phyloP scores from a whole-genome alignment of 192 early-diverging fungal genomes.

The Mortierella alpina region DNA sequence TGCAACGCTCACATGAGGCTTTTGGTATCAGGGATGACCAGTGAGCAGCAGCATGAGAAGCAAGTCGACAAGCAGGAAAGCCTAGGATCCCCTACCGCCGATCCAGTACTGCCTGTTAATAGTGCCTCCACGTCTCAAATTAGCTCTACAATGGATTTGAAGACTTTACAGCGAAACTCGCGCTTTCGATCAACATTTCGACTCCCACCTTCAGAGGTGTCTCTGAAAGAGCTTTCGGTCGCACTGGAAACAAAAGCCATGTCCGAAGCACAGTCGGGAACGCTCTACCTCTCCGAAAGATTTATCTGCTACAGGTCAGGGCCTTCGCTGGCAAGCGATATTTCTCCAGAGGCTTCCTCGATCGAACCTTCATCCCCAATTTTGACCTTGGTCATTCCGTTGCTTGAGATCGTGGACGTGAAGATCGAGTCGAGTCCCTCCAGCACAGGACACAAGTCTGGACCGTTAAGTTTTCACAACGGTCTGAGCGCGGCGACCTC shows the following conservation, averaged over 20 bases:
- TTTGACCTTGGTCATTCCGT: conserved; percentile 29
- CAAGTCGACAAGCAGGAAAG: background rate
- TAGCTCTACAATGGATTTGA: conserved; percentile 29
- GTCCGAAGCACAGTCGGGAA: conserved; percentile 17
- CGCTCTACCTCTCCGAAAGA: conserved; percentile 17
- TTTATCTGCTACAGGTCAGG: conserved; percentile 44
- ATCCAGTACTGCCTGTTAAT: background rate
- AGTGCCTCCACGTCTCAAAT: conserved; percentile 3
- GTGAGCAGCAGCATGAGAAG: background rate
- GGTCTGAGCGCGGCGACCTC: background rate
- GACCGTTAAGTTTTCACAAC: background rate
- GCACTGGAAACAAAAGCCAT: conserved; percentile 31
- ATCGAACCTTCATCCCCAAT: background rate
- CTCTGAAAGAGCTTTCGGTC: conserved; percentile 10
- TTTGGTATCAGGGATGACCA: conserved; percentile 12
- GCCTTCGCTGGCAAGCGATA: background rate
- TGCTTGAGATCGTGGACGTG: conserved; percentile 31
- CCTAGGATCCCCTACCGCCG: background rate
- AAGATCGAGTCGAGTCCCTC: conserved; percentile 37
- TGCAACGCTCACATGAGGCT: conserved; percentile 43
- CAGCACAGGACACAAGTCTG: background rate
- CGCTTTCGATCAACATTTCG: conserved; percentile 27
- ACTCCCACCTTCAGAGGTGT: conserved; percentile 15
- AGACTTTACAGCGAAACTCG: conserved; percentile 5
- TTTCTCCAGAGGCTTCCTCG: background rate